Evolutionary conservation across 345 rosid species (phyloP).

Genomic region (Adansonia digitata): DNA sequence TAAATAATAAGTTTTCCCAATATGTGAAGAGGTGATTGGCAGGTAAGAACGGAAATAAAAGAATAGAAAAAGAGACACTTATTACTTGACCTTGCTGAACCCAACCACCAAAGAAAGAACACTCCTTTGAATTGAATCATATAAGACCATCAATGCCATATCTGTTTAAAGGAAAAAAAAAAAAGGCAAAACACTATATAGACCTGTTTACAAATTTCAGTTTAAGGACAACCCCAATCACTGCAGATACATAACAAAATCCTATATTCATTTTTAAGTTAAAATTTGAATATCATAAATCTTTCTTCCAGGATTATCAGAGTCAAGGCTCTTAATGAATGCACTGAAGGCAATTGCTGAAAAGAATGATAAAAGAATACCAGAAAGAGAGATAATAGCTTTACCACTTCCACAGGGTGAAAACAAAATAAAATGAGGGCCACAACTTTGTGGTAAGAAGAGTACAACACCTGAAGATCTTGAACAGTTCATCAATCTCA

Average conservation of each 20-base stretch:
- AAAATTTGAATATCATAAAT: background rate
- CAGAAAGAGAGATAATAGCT: background rate
- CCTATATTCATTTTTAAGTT: background rate
- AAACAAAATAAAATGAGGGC: background rate
- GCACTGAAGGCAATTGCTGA: background rate
- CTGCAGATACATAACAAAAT: background rate
- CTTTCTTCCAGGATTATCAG: background rate
- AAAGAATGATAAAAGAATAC: background rate
- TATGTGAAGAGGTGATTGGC: background rate
- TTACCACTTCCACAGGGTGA: background rate
- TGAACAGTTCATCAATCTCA: slow-evolving; percentile 92
- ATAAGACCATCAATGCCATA: background rate
- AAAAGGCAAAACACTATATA: background rate
- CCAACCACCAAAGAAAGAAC: background rate
- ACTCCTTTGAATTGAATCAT: background rate
- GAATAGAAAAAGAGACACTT: background rate
- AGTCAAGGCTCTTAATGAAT: background rate
- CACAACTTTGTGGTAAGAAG: background rate
- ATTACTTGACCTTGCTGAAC: background rate
- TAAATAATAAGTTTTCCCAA: background rate
- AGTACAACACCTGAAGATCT: slow-evolving; percentile 77
- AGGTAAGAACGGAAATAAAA: background rate
- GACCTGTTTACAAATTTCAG: background rate
- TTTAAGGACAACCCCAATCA: background rate
- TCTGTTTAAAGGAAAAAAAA: background rate